Conservation (phyloP, 2,329 filamentous ascomycete genomes). For the Ascochyta rabiei region DNA sequence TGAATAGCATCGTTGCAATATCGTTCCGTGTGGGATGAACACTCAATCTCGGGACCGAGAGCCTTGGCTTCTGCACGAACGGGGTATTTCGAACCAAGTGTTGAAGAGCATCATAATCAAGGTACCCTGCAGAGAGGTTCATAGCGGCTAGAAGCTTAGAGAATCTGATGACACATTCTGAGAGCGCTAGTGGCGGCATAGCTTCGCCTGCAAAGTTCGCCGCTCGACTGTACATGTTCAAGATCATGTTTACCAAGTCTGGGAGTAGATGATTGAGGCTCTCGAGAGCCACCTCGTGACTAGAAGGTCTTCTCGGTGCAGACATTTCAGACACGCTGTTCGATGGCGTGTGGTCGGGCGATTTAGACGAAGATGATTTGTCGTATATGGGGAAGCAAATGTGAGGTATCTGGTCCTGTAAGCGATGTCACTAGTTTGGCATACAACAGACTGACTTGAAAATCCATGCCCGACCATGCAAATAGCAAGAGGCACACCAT, state of each 20-base stretch:
- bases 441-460: constrained; percentile 62
- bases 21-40: constrained; percentile 46
- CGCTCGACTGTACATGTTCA: constrained; percentile 74
- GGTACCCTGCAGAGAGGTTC: constrained; percentile 67
- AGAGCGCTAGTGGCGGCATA: constrained; percentile 72
- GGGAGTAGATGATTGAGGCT: constrained; percentile 66
- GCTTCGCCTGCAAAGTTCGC: constrained; percentile 68
- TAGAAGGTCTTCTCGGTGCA: constrained; percentile 52
- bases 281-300: constrained; percentile 48
- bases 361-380: constrained; percentile 53
- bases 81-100: constrained; percentile 50
- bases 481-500: constrained; percentile 82
- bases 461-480: constrained; percentile 83
- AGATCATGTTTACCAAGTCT: constrained; percentile 75
- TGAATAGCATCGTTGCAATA: constrained; percentile 46
- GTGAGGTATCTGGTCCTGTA: constrained; percentile 55
- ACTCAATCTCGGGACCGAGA: constrained; percentile 43
- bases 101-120: constrained; percentile 64
- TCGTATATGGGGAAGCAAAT: constrained; percentile 59
- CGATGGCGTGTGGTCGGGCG: constrained; percentile 49
- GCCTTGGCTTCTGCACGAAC: constrained; percentile 51
- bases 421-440: not conserved
- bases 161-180: constrained; percentile 75
- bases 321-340: constrained; percentile 48
- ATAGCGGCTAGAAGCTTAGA: constrained; percentile 72